phyloP scores from a whole-genome alignment of 1,139 yeast species.

The Diutina scorzettiae region DNA sequence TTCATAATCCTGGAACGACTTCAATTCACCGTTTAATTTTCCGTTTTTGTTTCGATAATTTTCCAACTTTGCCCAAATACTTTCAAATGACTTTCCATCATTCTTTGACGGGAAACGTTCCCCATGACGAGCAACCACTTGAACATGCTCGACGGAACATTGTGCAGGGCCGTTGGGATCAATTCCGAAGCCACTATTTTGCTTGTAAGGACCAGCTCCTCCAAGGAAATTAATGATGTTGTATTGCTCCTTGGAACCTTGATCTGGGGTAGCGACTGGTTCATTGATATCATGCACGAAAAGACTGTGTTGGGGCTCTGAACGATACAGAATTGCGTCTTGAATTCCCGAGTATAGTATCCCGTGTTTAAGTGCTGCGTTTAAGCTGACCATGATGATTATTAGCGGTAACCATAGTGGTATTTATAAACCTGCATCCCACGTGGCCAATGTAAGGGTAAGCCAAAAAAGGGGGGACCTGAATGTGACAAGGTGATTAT shows the following conservation, averaged over 20 bases:
- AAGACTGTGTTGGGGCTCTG: too few relatives aligned
- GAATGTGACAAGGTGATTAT: too few relatives aligned
- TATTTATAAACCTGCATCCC: too few relatives aligned
- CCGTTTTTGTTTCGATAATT: conserved; percentile 8
- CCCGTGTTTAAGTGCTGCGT: too few relatives aligned
- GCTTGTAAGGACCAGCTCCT: conserved; percentile 36
- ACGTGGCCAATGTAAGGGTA: too few relatives aligned
- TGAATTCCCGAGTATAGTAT: too few relatives aligned
- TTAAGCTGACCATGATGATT: too few relatives aligned
- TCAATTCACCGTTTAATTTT: conserved; percentile 9
- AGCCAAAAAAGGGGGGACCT: too few relatives aligned
- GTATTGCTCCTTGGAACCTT: conserved; percentile 25
- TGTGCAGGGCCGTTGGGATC: conserved; percentile 35
- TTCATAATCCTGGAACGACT: conserved; percentile 11
- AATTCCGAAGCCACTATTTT: conserved; percentile 34
- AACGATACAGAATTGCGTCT: too few relatives aligned
- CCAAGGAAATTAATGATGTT: conserved; percentile 33
- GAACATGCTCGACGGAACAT: conserved; percentile 54
- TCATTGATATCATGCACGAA: too few relatives aligned
- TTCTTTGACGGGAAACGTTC: conserved; percentile 44
- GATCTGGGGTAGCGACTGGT: conserved; percentile 18
- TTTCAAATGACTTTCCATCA: conserved; percentile 9
- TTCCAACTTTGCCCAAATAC: conserved; percentile 8
- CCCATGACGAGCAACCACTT: conserved; percentile 58
- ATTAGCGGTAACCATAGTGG: too few relatives aligned